phyloP scores from a whole-genome alignment of 2,329 filamentous ascomycete genomes.

The Alternaria sp. region DNA sequence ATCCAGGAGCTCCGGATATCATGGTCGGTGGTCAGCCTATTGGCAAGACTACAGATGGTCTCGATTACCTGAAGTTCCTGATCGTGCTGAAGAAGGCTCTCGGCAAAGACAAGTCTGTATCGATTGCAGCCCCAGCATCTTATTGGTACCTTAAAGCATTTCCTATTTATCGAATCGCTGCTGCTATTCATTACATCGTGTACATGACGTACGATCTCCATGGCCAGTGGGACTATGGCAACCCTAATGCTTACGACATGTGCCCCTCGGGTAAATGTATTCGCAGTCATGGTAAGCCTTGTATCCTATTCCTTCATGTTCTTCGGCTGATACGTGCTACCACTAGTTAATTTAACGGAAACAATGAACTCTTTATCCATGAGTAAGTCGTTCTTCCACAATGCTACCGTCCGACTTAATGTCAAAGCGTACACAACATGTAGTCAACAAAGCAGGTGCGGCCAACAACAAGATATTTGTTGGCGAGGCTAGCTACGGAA shows the following conservation, averaged over 20 bases:
- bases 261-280: conserved; percentile 45
- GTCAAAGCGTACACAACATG: no score
- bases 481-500: conserved; percentile 49
- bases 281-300: conserved; percentile 47
- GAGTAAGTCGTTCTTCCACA: no score
- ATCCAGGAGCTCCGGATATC: conserved; percentile 45
- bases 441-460: conserved; percentile 51
- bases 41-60: conserved; percentile 32
- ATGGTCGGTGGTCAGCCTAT: neutral
- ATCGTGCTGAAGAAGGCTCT: conserved; percentile 22
- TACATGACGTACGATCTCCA: conserved; percentile 53
- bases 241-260: conserved; percentile 32
- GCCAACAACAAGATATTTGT: conserved; percentile 44
- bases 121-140: conserved; percentile 41
- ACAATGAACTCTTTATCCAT: conserved; percentile 47
- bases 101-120: conserved; percentile 28
- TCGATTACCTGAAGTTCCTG: conserved; percentile 46
- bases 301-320: no score
- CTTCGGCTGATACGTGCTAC: no score
- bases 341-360: conserved; percentile 54
- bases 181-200: conserved; percentile 40
- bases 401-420: no score
- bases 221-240: conserved; percentile 55
- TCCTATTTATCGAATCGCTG: conserved; percentile 33
- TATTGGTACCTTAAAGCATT: conserved; percentile 44